Evolutionary conservation across 768 basidiomycete species (phyloP).

Genomic region (Tephrocybe rancida): DNA sequence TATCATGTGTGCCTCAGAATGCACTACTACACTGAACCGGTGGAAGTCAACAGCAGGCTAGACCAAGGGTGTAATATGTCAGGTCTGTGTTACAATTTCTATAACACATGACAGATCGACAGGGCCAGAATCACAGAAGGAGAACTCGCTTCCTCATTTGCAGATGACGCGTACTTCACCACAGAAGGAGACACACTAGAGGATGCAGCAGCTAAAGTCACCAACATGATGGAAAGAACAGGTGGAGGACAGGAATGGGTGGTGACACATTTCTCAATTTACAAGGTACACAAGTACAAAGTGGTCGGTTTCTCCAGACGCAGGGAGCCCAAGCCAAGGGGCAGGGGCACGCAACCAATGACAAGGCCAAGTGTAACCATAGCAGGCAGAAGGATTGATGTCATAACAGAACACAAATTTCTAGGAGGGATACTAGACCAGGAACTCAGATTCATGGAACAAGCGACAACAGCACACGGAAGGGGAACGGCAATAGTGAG

Average conservation of each 20-base stretch:
- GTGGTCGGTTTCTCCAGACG: neutral
- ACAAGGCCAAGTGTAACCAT: neutral
- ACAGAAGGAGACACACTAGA: neutral
- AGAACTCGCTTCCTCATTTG: neutral
- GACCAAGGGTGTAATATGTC: conserved; percentile 8
- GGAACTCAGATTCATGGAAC: conserved; percentile 14
- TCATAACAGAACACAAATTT: conserved; percentile 4
- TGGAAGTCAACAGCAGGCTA: neutral
- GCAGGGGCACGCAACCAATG: neutral
- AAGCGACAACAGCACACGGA: conserved; percentile 9
- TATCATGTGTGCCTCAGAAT: too few species aligned
- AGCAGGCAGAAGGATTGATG: neutral
- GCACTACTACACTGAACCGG: too few species aligned
- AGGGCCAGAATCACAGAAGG: conserved; percentile 2
- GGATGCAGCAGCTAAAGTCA: neutral
- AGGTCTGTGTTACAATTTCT: conserved; percentile 5
- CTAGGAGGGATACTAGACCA: conserved; percentile 20
- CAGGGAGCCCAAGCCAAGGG: neutral
- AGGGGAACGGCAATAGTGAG: conserved; percentile 8
- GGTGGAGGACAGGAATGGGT: neutral
- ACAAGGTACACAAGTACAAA: neutral
- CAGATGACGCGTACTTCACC: neutral
- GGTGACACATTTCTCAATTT: neutral
- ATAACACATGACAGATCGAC: neutral
- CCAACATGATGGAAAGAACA: neutral